Evolutionary conservation across 176 grass and related monocot genomes (phyloP).

Genomic region (Bonia amplexicaulis): DNA sequence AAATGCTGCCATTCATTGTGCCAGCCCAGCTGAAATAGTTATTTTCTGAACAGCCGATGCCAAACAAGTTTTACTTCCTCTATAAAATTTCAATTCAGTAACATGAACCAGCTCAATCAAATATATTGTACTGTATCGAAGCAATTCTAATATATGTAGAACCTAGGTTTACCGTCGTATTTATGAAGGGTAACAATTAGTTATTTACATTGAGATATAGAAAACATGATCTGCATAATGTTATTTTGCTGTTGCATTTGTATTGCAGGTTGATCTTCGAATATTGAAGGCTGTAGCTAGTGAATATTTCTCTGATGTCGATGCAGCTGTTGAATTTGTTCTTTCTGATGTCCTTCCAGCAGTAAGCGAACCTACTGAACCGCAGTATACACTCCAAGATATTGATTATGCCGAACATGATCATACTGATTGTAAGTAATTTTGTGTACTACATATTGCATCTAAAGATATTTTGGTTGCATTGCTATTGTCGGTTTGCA

Average conservation of each 20-base stretch:
- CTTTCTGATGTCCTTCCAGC: constrained; percentile 52
- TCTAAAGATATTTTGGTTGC: not conserved
- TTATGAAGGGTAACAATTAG: not conserved
- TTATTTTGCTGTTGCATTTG: not conserved
- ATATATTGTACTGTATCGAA: not conserved
- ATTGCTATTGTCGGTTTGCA: not conserved
- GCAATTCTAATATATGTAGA: not conserved
- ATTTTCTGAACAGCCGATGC: not conserved
- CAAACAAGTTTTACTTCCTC: not conserved
- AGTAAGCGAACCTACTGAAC: constrained; percentile 33
- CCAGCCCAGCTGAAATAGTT: not conserved
- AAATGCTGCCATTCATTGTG: not conserved
- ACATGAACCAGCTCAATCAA: not conserved
- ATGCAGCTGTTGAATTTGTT: constrained; percentile 67
- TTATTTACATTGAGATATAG: not conserved
- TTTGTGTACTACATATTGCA: not conserved
- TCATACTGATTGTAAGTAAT: constrained; percentile 36
- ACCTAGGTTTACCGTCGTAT: not conserved
- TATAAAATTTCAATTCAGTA: not conserved
- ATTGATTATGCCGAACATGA: constrained; percentile 25
- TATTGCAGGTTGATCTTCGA: constrained; percentile 57
- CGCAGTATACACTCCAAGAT: constrained; percentile 25
- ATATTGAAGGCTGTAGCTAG: constrained; percentile 69
- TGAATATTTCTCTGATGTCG: constrained; percentile 55
- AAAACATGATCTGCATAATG: not conserved